Base-by-base conservation (phyloP, 2,329 filamentous ascomycete genomes). In the Davidsoniella virescens region DNA sequence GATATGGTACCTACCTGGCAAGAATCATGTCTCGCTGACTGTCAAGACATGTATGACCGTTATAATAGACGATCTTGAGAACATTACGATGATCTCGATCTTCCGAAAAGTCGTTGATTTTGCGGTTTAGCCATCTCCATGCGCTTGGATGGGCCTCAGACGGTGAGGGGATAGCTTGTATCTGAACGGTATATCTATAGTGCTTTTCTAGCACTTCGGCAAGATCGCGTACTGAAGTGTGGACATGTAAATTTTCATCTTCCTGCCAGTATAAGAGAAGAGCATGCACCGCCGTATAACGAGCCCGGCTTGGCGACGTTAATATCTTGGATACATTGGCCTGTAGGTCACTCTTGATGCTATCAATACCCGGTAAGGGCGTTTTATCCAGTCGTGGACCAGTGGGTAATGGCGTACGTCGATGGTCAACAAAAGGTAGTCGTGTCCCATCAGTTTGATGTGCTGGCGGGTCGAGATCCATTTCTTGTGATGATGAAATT, bases 41-140 rank as follows among this genome's bases (percentile, higher is more conserved):
- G 55, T 78, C 71, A 23, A 78, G 62, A 55, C 70, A 73, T 39
- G 69, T 75, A 51, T 72, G 66, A 5, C 75, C 75, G 12, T 67
- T 70, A 56, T 78, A 78, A 58, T 75, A 77, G 44, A 78, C 67
- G 50, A 78, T 70, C 57, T 78, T 78, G 51, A 78, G 59, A 17
- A 72, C 68, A 56, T 78, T 73, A 39, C 74, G 69, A 47, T 70
- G 67, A 54, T 78, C 72, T 38, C 66, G 65, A 23, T 70, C 67
- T 50, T 72, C 71, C 44, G 72, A 66, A 59, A 77, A 78, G 39
- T 70, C 66, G 52, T 67, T 70, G 23, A 77, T 67, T 43, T 66
- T 67, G 14, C 68, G 64, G 3, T 69, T 68, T 42, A 78, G 64
- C 73, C 72, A 76, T 52, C 72, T 66, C 65, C 67, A 73, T 3